phyloP scores from a whole-genome alignment of 140 eudicot species.

The Flaveria floridana region DNA sequence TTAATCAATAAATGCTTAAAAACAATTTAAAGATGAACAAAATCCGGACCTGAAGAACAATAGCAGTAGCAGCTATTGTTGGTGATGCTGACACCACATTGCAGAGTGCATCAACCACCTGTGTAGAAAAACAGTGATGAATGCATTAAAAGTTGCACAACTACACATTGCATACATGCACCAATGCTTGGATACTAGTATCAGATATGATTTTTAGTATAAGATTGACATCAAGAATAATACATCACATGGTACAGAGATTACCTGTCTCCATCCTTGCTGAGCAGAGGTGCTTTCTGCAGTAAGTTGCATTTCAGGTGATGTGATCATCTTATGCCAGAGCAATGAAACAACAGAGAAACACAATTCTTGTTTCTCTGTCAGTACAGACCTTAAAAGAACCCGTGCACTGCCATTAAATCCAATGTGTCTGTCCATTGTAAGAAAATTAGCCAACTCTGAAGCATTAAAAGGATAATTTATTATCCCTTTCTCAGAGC shows the following conservation, averaged over 20 bases:
- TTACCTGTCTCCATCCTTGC: slow-evolving; percentile 99
- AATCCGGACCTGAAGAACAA: slow-evolving; percentile 83
- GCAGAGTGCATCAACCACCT: slow-evolving; percentile 98
- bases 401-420: slow-evolving; percentile 74
- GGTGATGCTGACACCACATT: slow-evolving; percentile 95
- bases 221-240: background rate
- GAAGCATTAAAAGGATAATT: slow-evolving; percentile 80
- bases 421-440: slow-evolving; percentile 89
- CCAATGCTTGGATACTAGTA: background rate
- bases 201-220: background rate
- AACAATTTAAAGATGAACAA: slow-evolving; percentile 17
- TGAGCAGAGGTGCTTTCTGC: slow-evolving; percentile 99
- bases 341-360: slow-evolving; percentile 94
- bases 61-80: slow-evolving; percentile 88
- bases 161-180: background rate
- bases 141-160: background rate
- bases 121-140: slow-evolving; percentile 18
- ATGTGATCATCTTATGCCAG: slow-evolving; percentile 86
- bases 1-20: background rate
- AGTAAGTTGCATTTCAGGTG: slow-evolving; percentile 85
- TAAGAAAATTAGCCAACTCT: slow-evolving; percentile 84
- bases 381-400: slow-evolving; percentile 61
- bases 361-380: slow-evolving; percentile 85
- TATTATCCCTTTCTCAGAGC: slow-evolving; percentile 52
- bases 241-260: background rate